Evolutionary conservation across 2,329 filamentous ascomycete genomes (phyloP), one percentile per base, ranked within the genome.

Genomic region (Pleoardoris graminearum): DNA sequence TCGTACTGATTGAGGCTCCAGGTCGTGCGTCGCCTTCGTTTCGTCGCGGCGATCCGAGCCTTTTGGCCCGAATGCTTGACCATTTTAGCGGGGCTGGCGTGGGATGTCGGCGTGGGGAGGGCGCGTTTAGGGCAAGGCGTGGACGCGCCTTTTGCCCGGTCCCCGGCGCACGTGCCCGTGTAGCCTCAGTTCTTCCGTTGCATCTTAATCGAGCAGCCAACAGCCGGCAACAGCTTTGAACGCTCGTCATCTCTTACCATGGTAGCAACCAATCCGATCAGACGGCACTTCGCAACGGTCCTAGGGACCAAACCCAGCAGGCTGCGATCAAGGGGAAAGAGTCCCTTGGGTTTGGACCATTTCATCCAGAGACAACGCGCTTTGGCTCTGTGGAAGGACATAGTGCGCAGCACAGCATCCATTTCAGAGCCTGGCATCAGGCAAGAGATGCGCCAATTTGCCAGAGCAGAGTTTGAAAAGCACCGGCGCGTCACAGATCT

Each of bases 341-440:
- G 50, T 17, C 68, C 68, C 21, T 45, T 71, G 19, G 58, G 69
- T 29, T 64, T 73, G 17, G 69, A 73, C 38, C 69, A 70, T 48
- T 82, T 82, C 65, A 70, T 82, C 22, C 77, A 81, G 54, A 71
- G 77, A 46, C 73, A 77, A 49, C 74, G 76, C 41, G 77, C 73
- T 7, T 59, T 82, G 8, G 66, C 73, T 7, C 58, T 81, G 35
- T 82, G 78, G 76, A 73, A 76, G 36, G 72, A 78, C 4, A 79
- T 80, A 29, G 59, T 79, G 4, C 71, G 78, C 39, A 73, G 75
- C n/a, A 76, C 66, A 14, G 61, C 63, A 32, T 59, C 61, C 36
- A 72, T 73, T 10, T 56, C 67, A 11, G 68, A 73, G 22, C 38
- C 53, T n/a, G 50, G 55, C 7, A 66, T 63, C 12, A 62, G 60